phyloP scores from a whole-genome alignment of 2,329 filamentous ascomycete genomes.

The Rhynchosporium agropyri region DNA sequence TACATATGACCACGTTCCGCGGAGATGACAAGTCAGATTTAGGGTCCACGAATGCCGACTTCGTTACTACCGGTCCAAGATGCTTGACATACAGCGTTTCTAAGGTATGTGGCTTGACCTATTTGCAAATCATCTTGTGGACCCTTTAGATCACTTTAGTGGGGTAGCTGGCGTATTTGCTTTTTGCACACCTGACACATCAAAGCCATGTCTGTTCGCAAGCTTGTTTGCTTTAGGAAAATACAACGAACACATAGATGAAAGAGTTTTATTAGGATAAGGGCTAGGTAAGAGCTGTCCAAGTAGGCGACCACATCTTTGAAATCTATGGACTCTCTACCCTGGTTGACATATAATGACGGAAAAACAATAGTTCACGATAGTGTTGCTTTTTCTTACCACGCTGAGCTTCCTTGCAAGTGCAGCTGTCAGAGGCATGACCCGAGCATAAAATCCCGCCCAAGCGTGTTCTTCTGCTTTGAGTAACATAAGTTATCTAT shows the following conservation, averaged over 20 bases:
- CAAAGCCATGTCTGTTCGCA: constrained; percentile 10
- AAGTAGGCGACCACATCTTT: constrained; percentile 1
- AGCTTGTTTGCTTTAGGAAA: constrained; percentile 12
- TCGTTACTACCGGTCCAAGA: not conserved
- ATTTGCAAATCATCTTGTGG: not conserved
- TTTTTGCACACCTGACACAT: constrained; percentile 6
- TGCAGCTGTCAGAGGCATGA: constrained; percentile 7
- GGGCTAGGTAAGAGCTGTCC: not conserved
- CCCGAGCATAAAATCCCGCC: not conserved
- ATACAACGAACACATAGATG: not conserved
- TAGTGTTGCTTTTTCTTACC: constrained; percentile 8
- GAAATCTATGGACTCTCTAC: not conserved
- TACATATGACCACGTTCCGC: not conserved
- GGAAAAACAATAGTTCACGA: not conserved
- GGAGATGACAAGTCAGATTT: constrained; percentile 1
- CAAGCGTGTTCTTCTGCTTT: not conserved
- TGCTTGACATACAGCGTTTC: too few species aligned
- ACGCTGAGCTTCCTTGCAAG: constrained; percentile 9
- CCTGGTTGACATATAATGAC: not conserved
- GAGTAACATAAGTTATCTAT: not conserved
- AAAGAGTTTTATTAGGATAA: not conserved
- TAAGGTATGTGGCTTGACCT: too few species aligned
- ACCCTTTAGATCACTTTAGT: not conserved
- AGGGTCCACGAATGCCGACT: not conserved
- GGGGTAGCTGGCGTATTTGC: not conserved